Evolutionary conservation across 176 grass and related monocot species (phyloP), one percentile per base, ranked within the genome.

Genomic region (Dendrocalamus sinicus): DNA sequence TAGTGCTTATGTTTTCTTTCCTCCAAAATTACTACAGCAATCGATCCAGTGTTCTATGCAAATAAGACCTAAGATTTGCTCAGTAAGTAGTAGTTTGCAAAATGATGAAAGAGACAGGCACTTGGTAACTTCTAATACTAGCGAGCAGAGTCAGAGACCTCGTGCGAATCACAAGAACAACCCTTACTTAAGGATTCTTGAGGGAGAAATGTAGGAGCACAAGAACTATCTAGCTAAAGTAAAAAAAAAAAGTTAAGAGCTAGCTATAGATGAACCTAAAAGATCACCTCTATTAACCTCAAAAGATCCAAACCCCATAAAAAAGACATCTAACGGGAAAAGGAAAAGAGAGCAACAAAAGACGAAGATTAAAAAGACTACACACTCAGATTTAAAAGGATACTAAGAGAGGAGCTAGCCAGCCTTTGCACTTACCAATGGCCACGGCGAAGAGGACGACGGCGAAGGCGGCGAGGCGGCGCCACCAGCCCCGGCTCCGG

Each of bases 381-480:
- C 46, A 13, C 26, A 3, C 23, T 20, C 16, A 26, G 28, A 24
- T 23, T 14, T 14, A 77, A 19, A 64, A 24, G 13, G 9, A 67
- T 26, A 5, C 46, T 12, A 47, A 47, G 43, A 44, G 24, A 70
- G 8, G 64, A 14, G 63, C 44, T 8, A 39, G 78, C 9, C 7
- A 69, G 41, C 7, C 9, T 35, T 30, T 12, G 17, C 24, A 67
- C 81, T 22, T 65, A 89, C 87, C 87, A 78, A 50, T 52, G 40
- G 76, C 87, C 40, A 41, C 60, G 22, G 60, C 70, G 69, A 89
- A 67, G 76, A 89, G 22, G 59, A 85, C 23, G 20, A 65, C 23
- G 1, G 12, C 32, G 23, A 59, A 12, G 50, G 37, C 45, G 61
- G 17, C 52, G 48, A 2, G 35, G 87, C 81, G 10, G 23, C 81